These are phyloP conservation scores for Saccharomyces eubayanus DNA, from an alignment of 805 yeast genomes.

Conservation along the genomic window DNA sequence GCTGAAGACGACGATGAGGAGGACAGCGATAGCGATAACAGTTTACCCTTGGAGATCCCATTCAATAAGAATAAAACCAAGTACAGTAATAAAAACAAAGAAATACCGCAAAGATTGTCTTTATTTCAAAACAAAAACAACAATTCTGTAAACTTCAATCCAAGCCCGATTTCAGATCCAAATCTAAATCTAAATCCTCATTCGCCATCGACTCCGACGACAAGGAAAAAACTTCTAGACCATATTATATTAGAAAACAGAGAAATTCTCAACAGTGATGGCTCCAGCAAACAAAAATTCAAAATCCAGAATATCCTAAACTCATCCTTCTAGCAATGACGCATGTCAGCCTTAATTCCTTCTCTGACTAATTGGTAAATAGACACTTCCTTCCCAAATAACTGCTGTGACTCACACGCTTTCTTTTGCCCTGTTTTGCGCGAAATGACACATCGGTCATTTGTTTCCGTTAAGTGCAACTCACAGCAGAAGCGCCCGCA, in stretches of 20 bases:
- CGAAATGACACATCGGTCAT: not conserved
- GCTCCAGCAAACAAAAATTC: not conserved
- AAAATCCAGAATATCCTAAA: not conserved
- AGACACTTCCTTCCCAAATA: not conserved
- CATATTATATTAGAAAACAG: not conserved
- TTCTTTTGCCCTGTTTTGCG: not conserved
- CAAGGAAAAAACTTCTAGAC: not conserved
- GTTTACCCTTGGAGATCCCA: slow-evolving; percentile 24
- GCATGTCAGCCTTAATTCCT: not conserved
- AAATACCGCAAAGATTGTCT: not conserved
- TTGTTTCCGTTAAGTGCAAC: not conserved
- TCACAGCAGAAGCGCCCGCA: not conserved
- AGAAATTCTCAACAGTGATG: not conserved
- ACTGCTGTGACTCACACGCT: not conserved
- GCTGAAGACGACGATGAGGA: slow-evolving; percentile 29
- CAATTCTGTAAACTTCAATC: not conserved
- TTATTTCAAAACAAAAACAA: not conserved
- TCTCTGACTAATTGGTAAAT: not conserved
- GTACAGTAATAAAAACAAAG: not conserved
- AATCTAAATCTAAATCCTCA: not conserved
- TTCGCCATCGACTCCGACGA: not conserved
- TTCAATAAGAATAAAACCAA: slow-evolving; percentile 4
- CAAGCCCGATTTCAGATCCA: not conserved
- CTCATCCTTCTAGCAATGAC: not conserved
- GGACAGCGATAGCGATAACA: slow-evolving; percentile 15